Conservation (phyloP, 23 red algal genomes). For the Gracilaria gracilis region DNA sequence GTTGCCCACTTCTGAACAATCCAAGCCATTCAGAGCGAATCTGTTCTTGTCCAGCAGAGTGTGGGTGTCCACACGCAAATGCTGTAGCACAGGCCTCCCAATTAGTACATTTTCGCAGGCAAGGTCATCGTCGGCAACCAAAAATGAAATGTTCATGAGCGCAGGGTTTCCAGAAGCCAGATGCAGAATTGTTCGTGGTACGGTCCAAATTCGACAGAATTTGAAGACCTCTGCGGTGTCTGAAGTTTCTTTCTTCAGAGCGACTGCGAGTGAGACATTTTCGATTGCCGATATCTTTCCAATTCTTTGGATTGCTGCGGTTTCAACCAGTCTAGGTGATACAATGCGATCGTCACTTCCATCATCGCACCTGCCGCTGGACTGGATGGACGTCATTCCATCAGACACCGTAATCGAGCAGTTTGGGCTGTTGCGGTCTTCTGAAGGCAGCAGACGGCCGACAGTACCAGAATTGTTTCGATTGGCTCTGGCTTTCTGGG, state of each 20-base stretch:
- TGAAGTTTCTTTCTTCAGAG: slow-evolving; percentile 13
- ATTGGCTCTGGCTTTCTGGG: not conserved
- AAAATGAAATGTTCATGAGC: slow-evolving; percentile 21
- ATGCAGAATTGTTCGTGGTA: slow-evolving; percentile 25
- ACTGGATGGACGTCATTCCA: not conserved
- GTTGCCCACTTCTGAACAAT: slow-evolving; percentile 55
- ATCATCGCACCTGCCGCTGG: not conserved
- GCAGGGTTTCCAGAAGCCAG: slow-evolving; percentile 24
- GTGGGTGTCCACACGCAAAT: slow-evolving; percentile 43
- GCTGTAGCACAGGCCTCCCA: slow-evolving; percentile 26
- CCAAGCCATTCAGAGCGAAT: slow-evolving; percentile 33
- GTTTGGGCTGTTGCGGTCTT: too few relatives aligned
- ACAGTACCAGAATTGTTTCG: not conserved
- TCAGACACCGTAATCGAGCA: slow-evolving; percentile 11
- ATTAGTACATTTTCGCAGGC: slow-evolving; percentile 42
- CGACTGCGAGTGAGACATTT: not conserved
- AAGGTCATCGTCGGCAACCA: slow-evolving; percentile 53
- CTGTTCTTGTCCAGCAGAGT: slow-evolving; percentile 49
- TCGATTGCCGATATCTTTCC: slow-evolving; percentile 11
- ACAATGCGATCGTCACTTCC: slow-evolving; percentile 3
- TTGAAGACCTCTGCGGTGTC: not conserved
- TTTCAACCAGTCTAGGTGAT: not conserved
- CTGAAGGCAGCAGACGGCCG: not conserved
- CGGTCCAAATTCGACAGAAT: slow-evolving; percentile 34
- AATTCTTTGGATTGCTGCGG: not conserved